A percentile compares a stretch with the other conserved stretches of the same genome.
Conservation (phyloP, 2,329 filamentous ascomycete genomes). For the Calcarisporium arbuscula region DNA sequence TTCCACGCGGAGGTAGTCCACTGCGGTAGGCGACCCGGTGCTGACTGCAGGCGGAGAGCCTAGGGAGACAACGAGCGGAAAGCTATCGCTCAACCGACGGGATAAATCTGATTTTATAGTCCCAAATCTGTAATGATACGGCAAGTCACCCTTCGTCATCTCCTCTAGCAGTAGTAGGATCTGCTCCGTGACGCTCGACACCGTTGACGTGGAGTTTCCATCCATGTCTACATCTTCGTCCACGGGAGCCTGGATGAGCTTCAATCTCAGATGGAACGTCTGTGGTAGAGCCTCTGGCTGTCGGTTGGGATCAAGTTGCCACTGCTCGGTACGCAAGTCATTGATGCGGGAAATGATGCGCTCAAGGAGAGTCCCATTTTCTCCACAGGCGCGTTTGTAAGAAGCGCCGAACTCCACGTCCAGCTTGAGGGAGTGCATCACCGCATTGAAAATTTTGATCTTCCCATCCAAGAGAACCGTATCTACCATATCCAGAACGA, state of each 20-base stretch:
- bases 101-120: background rate
- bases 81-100: too few relatives aligned
- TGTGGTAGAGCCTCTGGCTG: slow-evolving; percentile 2
- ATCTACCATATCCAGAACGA: too few relatives aligned
- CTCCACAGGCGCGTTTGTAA: too few relatives aligned
- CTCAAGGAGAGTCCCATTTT: too few relatives aligned
- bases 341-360: slow-evolving; percentile 3
- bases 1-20: slow-evolving; percentile 16
- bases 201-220: too few relatives aligned
- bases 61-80: slow-evolving; percentile 1
- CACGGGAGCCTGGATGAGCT: too few relatives aligned
- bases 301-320: slow-evolving; percentile 2
- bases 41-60: background rate
- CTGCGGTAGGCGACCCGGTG: slow-evolving; percentile 2
- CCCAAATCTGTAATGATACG: background rate
- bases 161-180: slow-evolving; percentile 1
- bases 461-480: too few relatives aligned
- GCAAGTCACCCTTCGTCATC: background rate
- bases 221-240: too few relatives aligned
- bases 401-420: too few relatives aligned
- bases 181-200: background rate
- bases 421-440: too few relatives aligned
- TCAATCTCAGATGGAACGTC: slow-evolving; percentile 2
- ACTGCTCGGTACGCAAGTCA: slow-evolving; percentile 4
- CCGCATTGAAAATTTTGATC: too few relatives aligned